Percentiles rank a stretch among this genome's conserved stretches.
These are phyloP conservation scores for Dunaliella salina DNA, from an alignment of 163 green algal genomes.

Conservation along the genomic window DNA sequence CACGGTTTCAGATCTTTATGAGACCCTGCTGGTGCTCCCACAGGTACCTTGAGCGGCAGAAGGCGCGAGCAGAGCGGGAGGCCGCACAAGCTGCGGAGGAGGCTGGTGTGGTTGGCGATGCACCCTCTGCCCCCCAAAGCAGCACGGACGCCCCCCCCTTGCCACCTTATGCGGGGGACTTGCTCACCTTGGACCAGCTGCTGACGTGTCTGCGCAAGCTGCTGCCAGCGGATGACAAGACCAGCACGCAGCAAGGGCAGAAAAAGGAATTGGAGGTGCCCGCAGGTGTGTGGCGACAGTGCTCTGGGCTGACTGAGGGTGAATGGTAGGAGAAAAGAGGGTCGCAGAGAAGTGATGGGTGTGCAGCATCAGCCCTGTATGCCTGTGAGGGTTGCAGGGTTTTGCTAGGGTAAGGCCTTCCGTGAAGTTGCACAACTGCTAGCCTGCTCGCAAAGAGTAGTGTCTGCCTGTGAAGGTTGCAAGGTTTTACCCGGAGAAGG, in stretches of 20 bases:
- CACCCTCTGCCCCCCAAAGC: not conserved
- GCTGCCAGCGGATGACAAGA: conserved; percentile 12
- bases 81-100: conserved; percentile 13
- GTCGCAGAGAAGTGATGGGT: too few species aligned
- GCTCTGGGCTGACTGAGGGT: not conserved
- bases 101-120: not conserved
- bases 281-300: conserved; percentile 12
- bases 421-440: not conserved
- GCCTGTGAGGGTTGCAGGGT: too few species aligned
- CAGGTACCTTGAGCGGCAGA: conserved; percentile 38
- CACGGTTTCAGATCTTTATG: too few species aligned
- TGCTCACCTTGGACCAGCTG: conserved; percentile 45
- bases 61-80: conserved; percentile 32
- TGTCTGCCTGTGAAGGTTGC: too few species aligned
- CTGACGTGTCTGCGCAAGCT: conserved; percentile 38
- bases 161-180: not conserved
- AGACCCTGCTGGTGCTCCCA: not conserved
- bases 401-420: not conserved
- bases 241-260: conserved; percentile 18
- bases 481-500: too few species aligned
- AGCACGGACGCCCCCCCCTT: not conserved
- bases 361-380: too few species aligned
- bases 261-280: conserved; percentile 36
- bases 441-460: too few species aligned
- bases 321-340: too few species aligned